Base-by-base conservation (phyloP, 1,284 basidiomycete species). In the Apiotrichum laibachii region DNA sequence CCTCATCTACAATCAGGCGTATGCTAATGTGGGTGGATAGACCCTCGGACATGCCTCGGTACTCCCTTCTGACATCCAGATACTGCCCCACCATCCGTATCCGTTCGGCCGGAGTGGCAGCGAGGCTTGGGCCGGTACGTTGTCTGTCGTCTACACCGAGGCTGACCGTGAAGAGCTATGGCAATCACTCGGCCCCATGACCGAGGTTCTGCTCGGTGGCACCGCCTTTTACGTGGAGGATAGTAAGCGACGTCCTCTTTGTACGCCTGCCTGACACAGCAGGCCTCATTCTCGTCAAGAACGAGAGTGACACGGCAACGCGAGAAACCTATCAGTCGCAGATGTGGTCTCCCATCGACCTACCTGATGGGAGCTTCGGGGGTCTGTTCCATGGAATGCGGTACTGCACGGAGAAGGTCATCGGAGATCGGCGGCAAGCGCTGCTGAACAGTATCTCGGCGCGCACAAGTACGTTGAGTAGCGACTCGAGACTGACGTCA, bases 161-260 rank as follows among this genome's bases (percentile, higher is more conserved):
- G n/a, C n/a, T n/a, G n/a, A n/a, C n/a, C n/a, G n/a, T n/a, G 62
- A 70, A 68, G 72, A 77, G 51, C 64, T 77, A 13, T 78, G 77
- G 75, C 45, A 51, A 5, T 53, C 63, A 0, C 46, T 78, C 1
- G 77, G 77, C 3, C 73, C 75, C 0, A 37, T 78, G 11, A 69
- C 72, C 0, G 72, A 77, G 21, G 44, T 71, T 11, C 74, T 76
- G 1, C 45, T 75, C 8, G 61, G 57, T 8, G 77, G 76, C 8
- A 76, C 67, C 5, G 69, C 75, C 1, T 65, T 77, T 0, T 68
- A 55, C 31, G 71, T 71, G 57, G 73, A 77, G 26, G 75, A 77
- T 50, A 74, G 74, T 70, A 40, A 22, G 19, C 45, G 19, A 2
- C n/a, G 19, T 8, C 22, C 10, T 18, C 16, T 31, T 26, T 5